Base-by-base conservation (phyloP, 139 green algal genomes). In the Parachlorella kessleri region DNA sequence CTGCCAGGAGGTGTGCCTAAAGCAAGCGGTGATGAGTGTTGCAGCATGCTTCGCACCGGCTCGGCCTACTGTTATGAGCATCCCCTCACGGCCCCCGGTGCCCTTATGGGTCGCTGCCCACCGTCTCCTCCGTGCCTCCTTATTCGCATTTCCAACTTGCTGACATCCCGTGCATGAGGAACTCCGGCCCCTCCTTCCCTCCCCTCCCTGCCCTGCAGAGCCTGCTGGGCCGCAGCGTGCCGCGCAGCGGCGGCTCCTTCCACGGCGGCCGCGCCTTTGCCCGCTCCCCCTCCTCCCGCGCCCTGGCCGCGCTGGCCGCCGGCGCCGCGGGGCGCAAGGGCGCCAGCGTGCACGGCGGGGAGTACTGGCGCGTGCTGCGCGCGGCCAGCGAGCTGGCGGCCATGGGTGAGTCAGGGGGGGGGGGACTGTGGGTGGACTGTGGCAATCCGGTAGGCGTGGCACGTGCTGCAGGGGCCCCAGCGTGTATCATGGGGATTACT, bases 311-410 rank as follows among this genome's bases (percentile, higher is more conserved):
- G 48, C 48, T 59, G 48, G 48, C 48, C 48, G 21, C 14, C 48
- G 14, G 14, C 14, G 48, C 48, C 14, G 48, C 48, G 48, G n/a
- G n/a, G n/a, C 48, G 48, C 48, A 59, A 59, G 48, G 48, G 48
- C 48, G 82, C 76, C 36, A 75, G 55, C 23, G 76, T 83, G 66
- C 82, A 86, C 66, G 82, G 82, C 26, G 66, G 71, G 23, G 82
- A 86, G 3, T 86, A 83, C 72, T 86, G 78, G 70, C 69, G 82
- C 2, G 75, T 83, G 24, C 59, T 86, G 55, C 41, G 82, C 64
- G 54, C 73, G 23, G 81, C 76, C 0, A 74, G 76, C 14, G 70
- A 83, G 75, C 54, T 81, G 53, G 83, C 66, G n/a, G 48, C 67
- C 37, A 83, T 78, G 70, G 59, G 77, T 83, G 70, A n/a, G 73